A percentile compares a stretch with the other conserved stretches of the same genome.
These are phyloP conservation scores for Annulohypoxylon stygium DNA, from an alignment of 495 filamentous ascomycete genomes.

Conservation along the genomic window DNA sequence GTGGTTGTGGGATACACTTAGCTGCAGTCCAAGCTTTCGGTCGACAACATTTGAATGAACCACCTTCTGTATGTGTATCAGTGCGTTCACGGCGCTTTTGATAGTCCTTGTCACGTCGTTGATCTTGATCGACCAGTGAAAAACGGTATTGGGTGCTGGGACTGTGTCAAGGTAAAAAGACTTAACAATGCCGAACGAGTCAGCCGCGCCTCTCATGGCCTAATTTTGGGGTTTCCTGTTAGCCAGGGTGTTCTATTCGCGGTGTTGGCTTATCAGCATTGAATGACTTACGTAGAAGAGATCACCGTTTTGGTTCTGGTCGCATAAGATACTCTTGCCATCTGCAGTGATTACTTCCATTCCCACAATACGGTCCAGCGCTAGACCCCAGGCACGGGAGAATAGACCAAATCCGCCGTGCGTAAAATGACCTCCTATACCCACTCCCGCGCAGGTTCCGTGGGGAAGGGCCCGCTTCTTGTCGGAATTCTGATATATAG, in stretches of 20 bases:
- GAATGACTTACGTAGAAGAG: constrained; percentile 63
- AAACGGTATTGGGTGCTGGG: constrained; percentile 61
- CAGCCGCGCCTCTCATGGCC: constrained; percentile 70
- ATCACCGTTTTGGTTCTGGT: constrained; percentile 57
- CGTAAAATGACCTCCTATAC: constrained; percentile 75
- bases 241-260: constrained; percentile 9
- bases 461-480: constrained; percentile 69
- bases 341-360: constrained; percentile 75
- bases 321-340: constrained; percentile 60
- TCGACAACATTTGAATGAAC: constrained; percentile 46
- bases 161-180: constrained; percentile 67
- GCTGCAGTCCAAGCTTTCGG: constrained; percentile 50
- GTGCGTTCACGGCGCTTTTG: constrained; percentile 42
- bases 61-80: constrained; percentile 54
- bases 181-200: constrained; percentile 69
- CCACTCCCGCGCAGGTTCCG: constrained; percentile 70
- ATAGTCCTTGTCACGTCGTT: constrained; percentile 40
- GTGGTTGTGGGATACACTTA: constrained; percentile 50
- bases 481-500: constrained; percentile 55
- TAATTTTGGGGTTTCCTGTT: constrained; percentile 33
- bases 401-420: constrained; percentile 76
- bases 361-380: constrained; percentile 72
- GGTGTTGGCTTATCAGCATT: not conserved
- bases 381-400: constrained; percentile 73
- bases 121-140: constrained; percentile 57